phyloP scores from a whole-genome alignment of 257 asterid species.

The Nicotiana sylvestris region DNA sequence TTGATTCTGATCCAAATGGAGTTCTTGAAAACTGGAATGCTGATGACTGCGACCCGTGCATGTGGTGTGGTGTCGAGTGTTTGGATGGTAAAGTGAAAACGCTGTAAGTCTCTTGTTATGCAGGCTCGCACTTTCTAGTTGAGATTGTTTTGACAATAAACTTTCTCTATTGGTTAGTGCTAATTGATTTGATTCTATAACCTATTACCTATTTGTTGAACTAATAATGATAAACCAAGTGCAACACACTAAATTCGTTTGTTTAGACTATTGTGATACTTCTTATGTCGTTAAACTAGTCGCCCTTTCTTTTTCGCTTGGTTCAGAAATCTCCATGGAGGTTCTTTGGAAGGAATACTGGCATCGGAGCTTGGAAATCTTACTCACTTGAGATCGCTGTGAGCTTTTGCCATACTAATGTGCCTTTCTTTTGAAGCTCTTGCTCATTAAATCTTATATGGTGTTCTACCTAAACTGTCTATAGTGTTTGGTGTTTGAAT shows the following conservation, averaged over 20 bases:
- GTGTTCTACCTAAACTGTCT: background rate
- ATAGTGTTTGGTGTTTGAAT: too few species aligned
- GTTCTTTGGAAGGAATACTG: conserved; percentile 58
- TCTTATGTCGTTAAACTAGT: background rate
- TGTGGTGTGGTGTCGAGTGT: conserved; percentile 78
- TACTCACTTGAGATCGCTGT: conserved; percentile 62
- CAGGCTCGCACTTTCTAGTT: background rate
- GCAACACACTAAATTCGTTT: background rate
- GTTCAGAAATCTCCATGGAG: conserved; percentile 68
- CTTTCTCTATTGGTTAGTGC: background rate
- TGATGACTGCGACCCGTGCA: conserved; percentile 59
- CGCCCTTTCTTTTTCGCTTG: background rate
- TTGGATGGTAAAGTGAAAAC: conserved; percentile 53
- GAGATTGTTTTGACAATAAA: background rate
- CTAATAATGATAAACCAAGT: background rate
- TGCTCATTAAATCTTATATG: background rate
- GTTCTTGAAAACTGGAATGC: conserved; percentile 67
- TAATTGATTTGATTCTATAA: background rate
- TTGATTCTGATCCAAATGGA: conserved; percentile 59
- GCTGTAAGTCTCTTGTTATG: conserved; percentile 50
- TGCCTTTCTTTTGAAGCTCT: background rate
- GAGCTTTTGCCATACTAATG: conserved; percentile 27
- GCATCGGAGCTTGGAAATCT: conserved; percentile 81
- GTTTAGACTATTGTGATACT: background rate
- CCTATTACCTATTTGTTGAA: background rate